Percentiles rank a stretch among this genome's conserved stretches.
These are phyloP conservation scores for Phytophthora pisi DNA, from an alignment of 352 stramenopile genomes.

Conservation along the genomic window DNA sequence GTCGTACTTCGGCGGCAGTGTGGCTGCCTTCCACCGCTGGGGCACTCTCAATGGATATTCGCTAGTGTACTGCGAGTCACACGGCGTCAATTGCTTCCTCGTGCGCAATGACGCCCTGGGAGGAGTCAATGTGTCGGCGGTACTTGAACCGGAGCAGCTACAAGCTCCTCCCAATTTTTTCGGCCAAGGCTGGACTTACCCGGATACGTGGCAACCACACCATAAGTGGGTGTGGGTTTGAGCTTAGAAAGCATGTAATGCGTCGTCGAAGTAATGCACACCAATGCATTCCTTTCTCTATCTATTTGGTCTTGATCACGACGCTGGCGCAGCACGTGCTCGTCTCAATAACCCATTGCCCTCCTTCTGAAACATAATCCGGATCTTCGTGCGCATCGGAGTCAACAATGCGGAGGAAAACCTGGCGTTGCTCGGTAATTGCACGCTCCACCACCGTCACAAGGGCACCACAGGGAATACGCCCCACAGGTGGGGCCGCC, in stretches of 20 bases:
- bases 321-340: slow-evolving; percentile 80
- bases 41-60: slow-evolving; percentile 52
- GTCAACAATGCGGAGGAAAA: slow-evolving; percentile 57
- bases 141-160: slow-evolving; percentile 42
- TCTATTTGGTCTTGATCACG: slow-evolving; percentile 52
- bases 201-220: slow-evolving; percentile 38
- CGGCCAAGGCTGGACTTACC: slow-evolving; percentile 57
- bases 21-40: slow-evolving; percentile 58
- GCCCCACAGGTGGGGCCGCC: slow-evolving; percentile 55
- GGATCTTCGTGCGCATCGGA: slow-evolving; percentile 1
- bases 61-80: slow-evolving; percentile 81
- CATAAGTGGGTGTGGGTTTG: slow-evolving; percentile 61
- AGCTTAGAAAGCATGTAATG: background rate
- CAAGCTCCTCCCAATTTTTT: slow-evolving; percentile 74
- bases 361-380: background rate
- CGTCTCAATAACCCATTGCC: slow-evolving; percentile 77
- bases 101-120: slow-evolving; percentile 56
- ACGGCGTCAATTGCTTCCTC: slow-evolving; percentile 79
- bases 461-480: slow-evolving; percentile 60
- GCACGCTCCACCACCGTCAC: slow-evolving; percentile 60
- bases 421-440: slow-evolving; percentile 66
- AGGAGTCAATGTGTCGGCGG: slow-evolving; percentile 40
- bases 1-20: slow-evolving; percentile 65
- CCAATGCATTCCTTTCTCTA: background rate
- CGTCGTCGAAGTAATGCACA: slow-evolving; percentile 1